Base-by-base conservation (phyloP, 257 asterid genomes). In the Thymus quinquecostatus region DNA sequence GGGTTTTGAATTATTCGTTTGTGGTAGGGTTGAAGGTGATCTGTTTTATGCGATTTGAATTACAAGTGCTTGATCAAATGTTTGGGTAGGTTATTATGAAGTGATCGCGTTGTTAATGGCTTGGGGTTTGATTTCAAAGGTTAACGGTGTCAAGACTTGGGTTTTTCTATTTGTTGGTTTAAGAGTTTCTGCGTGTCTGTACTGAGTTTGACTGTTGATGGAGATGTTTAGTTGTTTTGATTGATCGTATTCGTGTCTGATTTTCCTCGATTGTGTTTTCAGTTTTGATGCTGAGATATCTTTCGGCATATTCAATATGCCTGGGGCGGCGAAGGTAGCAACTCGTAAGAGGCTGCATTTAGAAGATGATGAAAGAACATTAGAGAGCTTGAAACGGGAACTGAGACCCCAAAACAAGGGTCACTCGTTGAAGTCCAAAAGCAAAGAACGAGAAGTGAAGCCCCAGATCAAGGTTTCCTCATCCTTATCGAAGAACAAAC, bases 281-380 rank as follows among this genome's bases (percentile, higher is more conserved):
- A 82, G 83, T 56, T 64, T 80, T 76, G 78, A 74, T 78, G 82
- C 65, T 63, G 77, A 33, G 45, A 61, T 27, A 10, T 59, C 77
- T 49, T 66, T 44, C 74, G 76, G 7, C 45, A 74, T 56, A 44
- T 13, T 67, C 69, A 68, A 72, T 59, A 89, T 92, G 96, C 82
- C 96, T 44, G 90, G 83, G 60, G 82, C 79, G 21, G 77, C 82
- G 68, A 78, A 78, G 74, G 77, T 69, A 64, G 75, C 69, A 53
- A 75, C 66, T 58, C 73, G 74, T 10, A 80, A 50, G 80, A 80
- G 38, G 58, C 36, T 75, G 71, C 81, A 53, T 49, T 58, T 43
- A 33, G 85, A 78, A 61, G 82, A 85, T 36, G 84, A 74, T 60
- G 73, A 76, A 38, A 81, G 81, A 63, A 86, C 78, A 57, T 70